These are phyloP conservation scores for Phytophthora aleatoria DNA, from an alignment of 352 stramenopile genomes.

Conservation along the genomic window DNA sequence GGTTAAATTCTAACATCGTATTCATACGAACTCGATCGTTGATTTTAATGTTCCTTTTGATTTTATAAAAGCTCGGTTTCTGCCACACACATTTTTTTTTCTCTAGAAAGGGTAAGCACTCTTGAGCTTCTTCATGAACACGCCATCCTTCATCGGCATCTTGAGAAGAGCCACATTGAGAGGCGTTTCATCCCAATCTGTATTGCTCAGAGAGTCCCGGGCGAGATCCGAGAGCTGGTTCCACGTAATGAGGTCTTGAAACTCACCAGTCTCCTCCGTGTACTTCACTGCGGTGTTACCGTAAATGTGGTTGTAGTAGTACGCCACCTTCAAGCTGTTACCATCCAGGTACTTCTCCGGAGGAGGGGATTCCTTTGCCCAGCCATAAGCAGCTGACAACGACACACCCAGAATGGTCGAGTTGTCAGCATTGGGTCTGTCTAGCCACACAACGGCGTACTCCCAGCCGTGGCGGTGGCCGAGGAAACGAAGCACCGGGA, in stretches of 20 bases:
- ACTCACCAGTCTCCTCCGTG: slow-evolving; percentile 22
- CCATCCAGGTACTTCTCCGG: slow-evolving; percentile 22
- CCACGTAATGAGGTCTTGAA: slow-evolving; percentile 26
- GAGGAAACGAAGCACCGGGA: slow-evolving; percentile 9
- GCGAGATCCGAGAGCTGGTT: slow-evolving; percentile 27
- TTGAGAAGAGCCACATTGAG: slow-evolving; percentile 24
- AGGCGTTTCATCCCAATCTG: slow-evolving; percentile 24
- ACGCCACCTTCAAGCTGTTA: slow-evolving; percentile 31
- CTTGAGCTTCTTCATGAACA: slow-evolving; percentile 30
- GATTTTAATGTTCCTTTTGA: too few species aligned
- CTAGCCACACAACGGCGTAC: slow-evolving; percentile 47
- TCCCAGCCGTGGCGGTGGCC: slow-evolving; percentile 50
- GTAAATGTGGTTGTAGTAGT: slow-evolving; percentile 32
- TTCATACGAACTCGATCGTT: too few species aligned
- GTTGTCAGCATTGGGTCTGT: slow-evolving; percentile 16
- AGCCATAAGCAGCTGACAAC: slow-evolving; percentile 29
- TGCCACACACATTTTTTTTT: neutral
- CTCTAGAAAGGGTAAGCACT: slow-evolving; percentile 18
- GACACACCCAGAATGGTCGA: slow-evolving; percentile 25
- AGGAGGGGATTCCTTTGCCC: slow-evolving; percentile 24
- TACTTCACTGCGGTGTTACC: slow-evolving; percentile 24
- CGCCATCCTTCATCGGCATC: slow-evolving; percentile 39
- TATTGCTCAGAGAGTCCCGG: slow-evolving; percentile 26
- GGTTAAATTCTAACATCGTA: too few species aligned
- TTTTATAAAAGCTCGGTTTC: too few species aligned